These are phyloP conservation scores for Elaeagnus macrophylla DNA, from an alignment of 306 rosid species.

Conservation along the genomic window DNA sequence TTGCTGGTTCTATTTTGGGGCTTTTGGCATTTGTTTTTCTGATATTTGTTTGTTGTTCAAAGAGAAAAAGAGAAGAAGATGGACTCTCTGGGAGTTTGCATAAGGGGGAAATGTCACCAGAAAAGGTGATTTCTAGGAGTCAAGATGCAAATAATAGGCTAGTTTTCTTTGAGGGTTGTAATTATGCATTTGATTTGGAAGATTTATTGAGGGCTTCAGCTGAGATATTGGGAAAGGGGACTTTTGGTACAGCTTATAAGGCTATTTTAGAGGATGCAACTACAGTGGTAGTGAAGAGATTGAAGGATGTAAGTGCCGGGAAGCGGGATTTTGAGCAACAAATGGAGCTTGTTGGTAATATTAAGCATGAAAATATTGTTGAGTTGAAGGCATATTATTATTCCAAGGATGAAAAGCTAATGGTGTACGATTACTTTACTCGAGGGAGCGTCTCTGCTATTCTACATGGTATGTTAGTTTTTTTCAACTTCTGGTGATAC, in stretches of 20 bases:
- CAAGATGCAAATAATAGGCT: slow-evolving; percentile 64
- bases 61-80: slow-evolving; percentile 31
- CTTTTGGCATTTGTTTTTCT: slow-evolving; percentile 41
- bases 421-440: slow-evolving; percentile 49
- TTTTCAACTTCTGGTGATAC: background rate
- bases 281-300: slow-evolving; percentile 72
- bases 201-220: slow-evolving; percentile 91
- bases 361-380: slow-evolving; percentile 73
- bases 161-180: slow-evolving; percentile 73
- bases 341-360: slow-evolving; percentile 68
- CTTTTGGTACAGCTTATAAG: slow-evolving; percentile 77
- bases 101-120: slow-evolving; percentile 80
- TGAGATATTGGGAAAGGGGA: slow-evolving; percentile 85
- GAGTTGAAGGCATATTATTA: slow-evolving; percentile 73
- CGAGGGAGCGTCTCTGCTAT: slow-evolving; percentile 73
- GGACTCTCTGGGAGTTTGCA: slow-evolving; percentile 43
- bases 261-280: slow-evolving; percentile 74
- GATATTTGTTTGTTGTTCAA: slow-evolving; percentile 45
- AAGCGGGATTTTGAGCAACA: slow-evolving; percentile 71
- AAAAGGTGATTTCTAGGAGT: slow-evolving; percentile 56
- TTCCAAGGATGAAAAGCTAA: slow-evolving; percentile 69
- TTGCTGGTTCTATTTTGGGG: slow-evolving; percentile 45
- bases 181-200: slow-evolving; percentile 80
- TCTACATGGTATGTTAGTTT: slow-evolving; percentile 58
- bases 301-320: slow-evolving; percentile 69